Conservation (phyloP, 495 filamentous ascomycete species). For the Parachaetomium inaequale region DNA sequence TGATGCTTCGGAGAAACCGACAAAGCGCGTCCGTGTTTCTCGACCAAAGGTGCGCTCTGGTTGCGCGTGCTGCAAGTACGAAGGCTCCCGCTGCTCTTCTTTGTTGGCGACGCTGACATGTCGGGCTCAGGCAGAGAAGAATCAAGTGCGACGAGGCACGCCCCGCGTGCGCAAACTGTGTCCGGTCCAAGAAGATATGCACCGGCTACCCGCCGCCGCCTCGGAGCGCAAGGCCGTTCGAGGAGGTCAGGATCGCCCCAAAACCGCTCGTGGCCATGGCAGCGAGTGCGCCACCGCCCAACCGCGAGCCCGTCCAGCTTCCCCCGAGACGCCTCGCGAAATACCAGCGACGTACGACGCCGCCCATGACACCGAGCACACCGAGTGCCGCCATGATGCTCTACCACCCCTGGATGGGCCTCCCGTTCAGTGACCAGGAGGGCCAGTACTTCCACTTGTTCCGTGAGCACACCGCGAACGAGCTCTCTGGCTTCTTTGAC, state of each 20-base stretch:
- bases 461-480: constrained; percentile 51
- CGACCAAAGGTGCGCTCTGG: constrained; percentile 52
- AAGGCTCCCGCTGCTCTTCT: no score
- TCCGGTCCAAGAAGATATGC: constrained; percentile 48
- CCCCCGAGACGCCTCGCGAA: constrained; percentile 27
- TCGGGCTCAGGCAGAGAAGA: constrained; percentile 56
- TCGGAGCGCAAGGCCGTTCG: constrained; percentile 39
- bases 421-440: constrained; percentile 45
- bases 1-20: constrained; percentile 33
- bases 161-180: constrained; percentile 55
- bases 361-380: constrained; percentile 35
- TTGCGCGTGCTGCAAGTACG: no score
- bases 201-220: constrained; percentile 51
- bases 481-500: constrained; percentile 60
- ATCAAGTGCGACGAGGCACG: constrained; percentile 65
- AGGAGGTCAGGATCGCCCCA: constrained; percentile 44
- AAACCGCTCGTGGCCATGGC: constrained; percentile 31
- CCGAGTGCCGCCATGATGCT: constrained; percentile 19
- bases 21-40: no score
- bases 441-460: constrained; percentile 59
- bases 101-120: no score
- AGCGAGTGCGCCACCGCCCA: constrained; percentile 23
- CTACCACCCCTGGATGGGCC: constrained; percentile 35
- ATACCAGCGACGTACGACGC: constrained; percentile 31
- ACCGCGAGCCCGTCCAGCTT: constrained; percentile 25